Percentiles rank a stretch among this genome's conserved stretches.
phyloP scores from a whole-genome alignment of 1,284 basidiomycete species.

The Rhizoctonia solani region DNA sequence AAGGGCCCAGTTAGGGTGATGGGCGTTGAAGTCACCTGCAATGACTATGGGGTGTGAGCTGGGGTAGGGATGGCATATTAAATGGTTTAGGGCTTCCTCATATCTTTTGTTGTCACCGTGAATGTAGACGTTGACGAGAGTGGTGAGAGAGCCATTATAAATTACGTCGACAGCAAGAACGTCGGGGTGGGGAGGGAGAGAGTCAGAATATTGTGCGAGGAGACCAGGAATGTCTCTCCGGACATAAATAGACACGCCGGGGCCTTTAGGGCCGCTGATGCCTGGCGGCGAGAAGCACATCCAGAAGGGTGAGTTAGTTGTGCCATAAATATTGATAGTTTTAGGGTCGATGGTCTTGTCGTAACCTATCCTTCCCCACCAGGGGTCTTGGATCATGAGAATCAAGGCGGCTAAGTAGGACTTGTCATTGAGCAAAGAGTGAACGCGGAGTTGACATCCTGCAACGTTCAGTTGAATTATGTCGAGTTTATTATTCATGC shows the following conservation, averaged over 20 bases:
- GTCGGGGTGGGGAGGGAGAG: no score
- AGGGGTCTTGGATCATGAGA: slow-evolving; percentile 1
- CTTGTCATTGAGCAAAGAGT: background rate
- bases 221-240: background rate
- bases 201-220: no score
- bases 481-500: background rate
- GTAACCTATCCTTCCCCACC: slow-evolving; percentile 10
- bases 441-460: background rate
- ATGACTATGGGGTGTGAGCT: no score
- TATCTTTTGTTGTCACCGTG: no score
- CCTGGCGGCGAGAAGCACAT: background rate
- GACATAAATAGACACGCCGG: background rate
- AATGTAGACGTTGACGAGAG: no score
- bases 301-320: background rate
- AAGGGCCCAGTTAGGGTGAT: no score
- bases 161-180: no score
- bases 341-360: background rate
- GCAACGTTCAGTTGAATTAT: slow-evolving; percentile 13
- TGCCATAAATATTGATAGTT: background rate
- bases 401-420: background rate
- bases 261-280: background rate
- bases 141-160: no score
- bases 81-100: no score
- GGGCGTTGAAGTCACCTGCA: no score
- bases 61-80: no score